These are phyloP conservation scores for Rhynchosporium secalis DNA, from an alignment of 2,329 filamentous ascomycete genomes.

Conservation along the genomic window DNA sequence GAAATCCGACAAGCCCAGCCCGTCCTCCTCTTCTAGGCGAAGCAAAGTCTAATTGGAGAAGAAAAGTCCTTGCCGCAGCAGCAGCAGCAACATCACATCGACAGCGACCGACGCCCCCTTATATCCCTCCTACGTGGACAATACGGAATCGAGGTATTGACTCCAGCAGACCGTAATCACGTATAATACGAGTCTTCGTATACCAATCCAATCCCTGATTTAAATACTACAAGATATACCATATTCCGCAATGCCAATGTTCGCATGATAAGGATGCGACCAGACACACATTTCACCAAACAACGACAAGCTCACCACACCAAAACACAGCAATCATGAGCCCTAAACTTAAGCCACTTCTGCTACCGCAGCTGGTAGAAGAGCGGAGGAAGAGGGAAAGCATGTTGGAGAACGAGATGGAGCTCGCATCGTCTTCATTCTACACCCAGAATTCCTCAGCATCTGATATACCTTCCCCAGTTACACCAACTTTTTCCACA, in stretches of 20 bases:
- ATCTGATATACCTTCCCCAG: slow-evolving; percentile 68
- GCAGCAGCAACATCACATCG: slow-evolving; percentile 30
- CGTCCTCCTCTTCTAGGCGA: slow-evolving; percentile 41
- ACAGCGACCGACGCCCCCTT: slow-evolving; percentile 25
- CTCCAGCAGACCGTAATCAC: slow-evolving; percentile 35
- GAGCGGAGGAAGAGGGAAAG: slow-evolving; percentile 48
- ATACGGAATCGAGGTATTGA: slow-evolving; percentile 27
- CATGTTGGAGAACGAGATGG: slow-evolving; percentile 36
- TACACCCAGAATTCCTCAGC: slow-evolving; percentile 49
- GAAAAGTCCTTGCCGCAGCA: slow-evolving; percentile 31
- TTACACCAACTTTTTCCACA: slow-evolving; percentile 66
- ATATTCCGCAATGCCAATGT: slow-evolving; percentile 32
- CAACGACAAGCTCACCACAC: slow-evolving; percentile 14
- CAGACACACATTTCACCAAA: slow-evolving; percentile 17
- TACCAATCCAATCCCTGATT: slow-evolving; percentile 8
- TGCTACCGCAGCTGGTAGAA: slow-evolving; percentile 55
- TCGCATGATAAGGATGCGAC: slow-evolving; percentile 27
- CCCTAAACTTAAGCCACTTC: slow-evolving; percentile 52
- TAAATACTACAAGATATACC: slow-evolving; percentile 23
- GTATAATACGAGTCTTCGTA: slow-evolving; percentile 32
- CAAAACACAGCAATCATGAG: slow-evolving; percentile 31
- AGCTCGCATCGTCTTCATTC: slow-evolving; percentile 35
- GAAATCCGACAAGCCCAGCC: slow-evolving; percentile 20
- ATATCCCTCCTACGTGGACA: slow-evolving; percentile 36
- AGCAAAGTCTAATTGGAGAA: slow-evolving; percentile 33